phyloP scores from a whole-genome alignment of 2,329 filamentous ascomycete species.

The Cladophialophora immunda region DNA sequence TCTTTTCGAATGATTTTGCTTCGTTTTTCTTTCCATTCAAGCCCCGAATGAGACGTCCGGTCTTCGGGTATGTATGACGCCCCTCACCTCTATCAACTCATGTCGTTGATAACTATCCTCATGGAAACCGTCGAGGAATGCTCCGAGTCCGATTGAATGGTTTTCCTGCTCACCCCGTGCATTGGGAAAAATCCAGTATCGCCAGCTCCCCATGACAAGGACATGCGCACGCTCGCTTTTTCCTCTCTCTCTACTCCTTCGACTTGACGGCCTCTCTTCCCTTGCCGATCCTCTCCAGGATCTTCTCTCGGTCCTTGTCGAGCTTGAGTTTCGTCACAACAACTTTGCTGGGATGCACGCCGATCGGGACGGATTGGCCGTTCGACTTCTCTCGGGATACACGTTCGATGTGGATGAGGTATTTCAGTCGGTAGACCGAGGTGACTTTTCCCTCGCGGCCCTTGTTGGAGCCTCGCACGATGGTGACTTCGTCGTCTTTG shows the following conservation, averaged over 20 bases:
- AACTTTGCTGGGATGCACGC: conserved; percentile 95
- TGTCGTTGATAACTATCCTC: conserved; percentile 7
- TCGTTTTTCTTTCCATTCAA: conserved; percentile 16
- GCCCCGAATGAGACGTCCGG: conserved; percentile 22
- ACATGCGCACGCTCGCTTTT: background rate
- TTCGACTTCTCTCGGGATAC: conserved; percentile 97
- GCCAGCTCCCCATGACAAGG: background rate
- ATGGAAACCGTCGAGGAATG: conserved; percentile 10
- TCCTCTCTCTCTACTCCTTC: conserved; percentile 20
- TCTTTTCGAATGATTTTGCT: conserved; percentile 4
- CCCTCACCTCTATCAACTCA: conserved; percentile 24
- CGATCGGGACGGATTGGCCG: conserved; percentile 93
- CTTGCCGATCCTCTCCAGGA: conserved; percentile 57
- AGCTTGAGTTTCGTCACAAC: conserved; percentile 99
- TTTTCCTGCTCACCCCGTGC: background rate
- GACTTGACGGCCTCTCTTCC: conserved; percentile 54
- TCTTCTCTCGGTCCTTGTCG: conserved; percentile 62
- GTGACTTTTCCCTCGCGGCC: conserved; percentile 98
- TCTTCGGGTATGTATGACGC: conserved; percentile 34
- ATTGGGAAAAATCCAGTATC: conserved; percentile 3
- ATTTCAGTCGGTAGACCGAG: conserved; percentile 98
- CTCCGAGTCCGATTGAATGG: conserved; percentile 3
- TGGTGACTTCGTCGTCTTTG: conserved; percentile 94
- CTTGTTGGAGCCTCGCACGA: conserved; percentile 94
- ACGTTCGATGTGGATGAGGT: conserved; percentile 95